Base-by-base conservation (phyloP, 2,329 filamentous ascomycete species). In the Colletotrichum godetiae region DNA sequence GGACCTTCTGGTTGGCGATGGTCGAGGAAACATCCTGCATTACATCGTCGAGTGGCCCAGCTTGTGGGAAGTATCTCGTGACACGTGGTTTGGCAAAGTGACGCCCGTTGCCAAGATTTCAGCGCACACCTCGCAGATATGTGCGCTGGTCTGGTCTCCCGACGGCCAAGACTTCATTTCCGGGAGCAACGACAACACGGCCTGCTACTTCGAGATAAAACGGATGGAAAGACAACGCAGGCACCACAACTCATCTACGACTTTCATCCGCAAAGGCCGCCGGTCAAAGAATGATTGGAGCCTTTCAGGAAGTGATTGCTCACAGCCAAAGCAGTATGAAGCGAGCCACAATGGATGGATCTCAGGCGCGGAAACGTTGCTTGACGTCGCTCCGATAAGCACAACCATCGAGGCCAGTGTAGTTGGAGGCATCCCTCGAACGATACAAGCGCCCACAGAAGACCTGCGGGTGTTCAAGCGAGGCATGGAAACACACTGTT, bases 151-250 rank as follows among this genome's bases (percentile, higher is more conserved):
- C 3, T 98, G 95, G 94, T 95, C 95, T 4, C 85, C 86, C 3
- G 91, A 94, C 78, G 95, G 95, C 4, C 87, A 88, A 3, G 88
- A 92, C 46, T 95, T 99, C 80, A 95, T 94, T 15, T 95, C 94
- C 5, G 95, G 97, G 7, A 95, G 94, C 29, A 98, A 99, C 79
- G 97, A 99, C 84, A 98, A 98, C 79, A 83, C 91, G 3, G 97
- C 96, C 79, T 93, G 92, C 77, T 87, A 98, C 2, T 98, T 97
- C 81, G 90, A 95, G 66, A 88, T 90, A 3, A 86, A 88, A 60
- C 88, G 90, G 53, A 84, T 91, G 22, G 76, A 62, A 37, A 49
- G 13, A 55, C 71, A 37, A 13, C 56, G 59, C 27, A 65, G 74
- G 31, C 72, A 72, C 24, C 67, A 75, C 10, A 52, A n/a, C 29